phyloP scores from a whole-genome alignment of 257 asterid species.

The Scutellaria baicalensis region DNA sequence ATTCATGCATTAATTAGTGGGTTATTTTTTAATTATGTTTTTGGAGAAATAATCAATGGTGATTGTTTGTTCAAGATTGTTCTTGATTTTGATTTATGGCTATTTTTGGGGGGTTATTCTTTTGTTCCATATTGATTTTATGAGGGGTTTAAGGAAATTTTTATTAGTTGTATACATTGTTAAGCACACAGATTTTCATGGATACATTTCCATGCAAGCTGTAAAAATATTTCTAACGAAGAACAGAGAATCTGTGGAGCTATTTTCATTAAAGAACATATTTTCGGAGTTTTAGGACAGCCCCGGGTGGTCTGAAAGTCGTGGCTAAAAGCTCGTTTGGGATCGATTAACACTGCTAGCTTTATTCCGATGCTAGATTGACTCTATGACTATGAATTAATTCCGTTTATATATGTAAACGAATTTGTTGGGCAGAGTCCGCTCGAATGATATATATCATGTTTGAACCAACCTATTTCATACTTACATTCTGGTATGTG shows the following conservation, averaged over 20 bases:
- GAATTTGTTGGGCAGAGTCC: too few relatives aligned
- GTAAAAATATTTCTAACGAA: not conserved
- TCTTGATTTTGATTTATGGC: not conserved
- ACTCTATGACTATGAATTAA: too few relatives aligned
- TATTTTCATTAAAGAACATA: too few relatives aligned
- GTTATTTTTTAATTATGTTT: not conserved
- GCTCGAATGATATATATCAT: too few relatives aligned
- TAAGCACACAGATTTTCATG: not conserved
- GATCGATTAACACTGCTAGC: too few relatives aligned
- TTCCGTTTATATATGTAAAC: too few relatives aligned
- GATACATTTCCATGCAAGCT: not conserved
- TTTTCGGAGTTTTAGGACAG: too few relatives aligned
- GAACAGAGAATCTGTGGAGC: not conserved
- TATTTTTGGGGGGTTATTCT: not conserved
- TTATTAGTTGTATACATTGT: not conserved
- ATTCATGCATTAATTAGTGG: not conserved
- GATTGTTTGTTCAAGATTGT: not conserved
- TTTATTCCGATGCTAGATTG: too few relatives aligned
- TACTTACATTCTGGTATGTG: too few relatives aligned
- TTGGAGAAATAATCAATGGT: not conserved
- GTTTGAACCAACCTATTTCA: too few relatives aligned
- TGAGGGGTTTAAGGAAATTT: not conserved
- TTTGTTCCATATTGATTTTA: not conserved
- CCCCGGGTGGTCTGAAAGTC: too few relatives aligned
- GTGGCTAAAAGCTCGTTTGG: too few relatives aligned